Evolutionary conservation across 2,329 filamentous ascomycete genomes (phyloP).

Genomic region (Fonsecaea erecta): DNA sequence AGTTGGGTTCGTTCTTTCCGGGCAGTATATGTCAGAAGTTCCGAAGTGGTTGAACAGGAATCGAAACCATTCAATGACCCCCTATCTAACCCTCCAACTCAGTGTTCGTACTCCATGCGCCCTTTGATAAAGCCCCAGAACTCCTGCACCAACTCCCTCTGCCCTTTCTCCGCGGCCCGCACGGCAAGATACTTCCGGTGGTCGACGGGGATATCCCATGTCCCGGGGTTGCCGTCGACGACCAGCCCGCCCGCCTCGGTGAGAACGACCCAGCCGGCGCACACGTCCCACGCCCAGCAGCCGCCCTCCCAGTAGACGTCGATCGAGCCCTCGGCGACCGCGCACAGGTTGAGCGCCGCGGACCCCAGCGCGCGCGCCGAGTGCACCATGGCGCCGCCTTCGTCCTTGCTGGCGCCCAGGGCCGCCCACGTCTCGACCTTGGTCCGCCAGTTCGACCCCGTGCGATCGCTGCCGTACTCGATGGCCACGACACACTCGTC

Average conservation of each 20-base stretch:
- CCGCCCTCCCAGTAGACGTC: conserved; percentile 70
- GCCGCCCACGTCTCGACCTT: conserved; percentile 61
- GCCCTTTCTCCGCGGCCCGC: conserved; percentile 38
- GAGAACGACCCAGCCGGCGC: conserved; percentile 66
- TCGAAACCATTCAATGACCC: neutral
- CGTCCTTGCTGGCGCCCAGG: conserved; percentile 54
- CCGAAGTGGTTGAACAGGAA: neutral
- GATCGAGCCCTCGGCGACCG: conserved; percentile 60
- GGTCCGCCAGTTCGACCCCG: conserved; percentile 61
- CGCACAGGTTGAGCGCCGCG: conserved; percentile 66
- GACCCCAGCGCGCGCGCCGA: conserved; percentile 61
- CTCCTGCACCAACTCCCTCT: conserved; percentile 49
- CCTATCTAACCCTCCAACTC: conserved; percentile 39
- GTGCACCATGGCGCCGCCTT: conserved; percentile 67
- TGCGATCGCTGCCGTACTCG: conserved; percentile 66
- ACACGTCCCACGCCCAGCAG: conserved; percentile 70
- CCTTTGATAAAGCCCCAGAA: conserved; percentile 50
- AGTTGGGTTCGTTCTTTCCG: neutral
- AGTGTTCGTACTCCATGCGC: conserved; percentile 45
- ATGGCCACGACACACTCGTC: conserved; percentile 60
- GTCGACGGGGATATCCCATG: conserved; percentile 61
- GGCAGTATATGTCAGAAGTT: neutral
- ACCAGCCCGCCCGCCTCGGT: conserved; percentile 64
- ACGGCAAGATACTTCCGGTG: conserved; percentile 59
- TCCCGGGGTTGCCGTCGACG: conserved; percentile 57